Evolutionary conservation across 805 yeast genomes (phyloP), one percentile per base, ranked within the genome.

Genomic region (Saccharomycopsis capsularis): DNA sequence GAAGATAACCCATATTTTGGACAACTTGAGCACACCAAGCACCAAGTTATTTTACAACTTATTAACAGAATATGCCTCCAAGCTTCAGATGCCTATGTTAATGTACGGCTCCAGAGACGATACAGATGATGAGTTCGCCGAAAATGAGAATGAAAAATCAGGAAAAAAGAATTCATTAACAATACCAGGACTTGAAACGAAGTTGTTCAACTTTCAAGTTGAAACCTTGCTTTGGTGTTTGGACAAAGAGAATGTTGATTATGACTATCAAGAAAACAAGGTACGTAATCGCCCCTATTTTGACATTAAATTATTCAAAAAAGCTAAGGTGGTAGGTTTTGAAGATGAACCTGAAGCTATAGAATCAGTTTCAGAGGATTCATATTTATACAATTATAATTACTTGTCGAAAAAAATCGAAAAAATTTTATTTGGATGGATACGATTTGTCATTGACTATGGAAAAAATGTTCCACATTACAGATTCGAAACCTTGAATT

Each of bases 191-290:
- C 58, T 77, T 4, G 71, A 68, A 7, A 67, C 77, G 0, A 63
- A 64, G 13, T 60, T 77, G 5, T 58, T 76, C 23, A 63, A 64
- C 2, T 81, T 79, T 52, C 88, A 81, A 59, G 67, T 66, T 3
- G 72, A 69, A 39, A 71, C 84, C 2, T 69, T 81, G 1, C 61
- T 65, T 16, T 81, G 88, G 88, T 63, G 81, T 57, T 61, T 81
- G 3, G 53, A 62, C 0, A 70, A 67, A 51, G 88, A 81, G 58
- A 70, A 76, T 38, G 70, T 69, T 3, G 25, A 38, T 9, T 71
- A 69, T 47, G 62, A 69, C 51, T 55, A 57, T 30, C 42, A 54
- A 1, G 59, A 63, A 0, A 56, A 59, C 22, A 25, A 62, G 3
- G 63, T 66, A 16, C 53, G 54, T 11, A 48, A 52, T 2, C 38